Evolutionary conservation across 148 eudicot genomes (phyloP).

Genomic region (Drosera capensis): DNA sequence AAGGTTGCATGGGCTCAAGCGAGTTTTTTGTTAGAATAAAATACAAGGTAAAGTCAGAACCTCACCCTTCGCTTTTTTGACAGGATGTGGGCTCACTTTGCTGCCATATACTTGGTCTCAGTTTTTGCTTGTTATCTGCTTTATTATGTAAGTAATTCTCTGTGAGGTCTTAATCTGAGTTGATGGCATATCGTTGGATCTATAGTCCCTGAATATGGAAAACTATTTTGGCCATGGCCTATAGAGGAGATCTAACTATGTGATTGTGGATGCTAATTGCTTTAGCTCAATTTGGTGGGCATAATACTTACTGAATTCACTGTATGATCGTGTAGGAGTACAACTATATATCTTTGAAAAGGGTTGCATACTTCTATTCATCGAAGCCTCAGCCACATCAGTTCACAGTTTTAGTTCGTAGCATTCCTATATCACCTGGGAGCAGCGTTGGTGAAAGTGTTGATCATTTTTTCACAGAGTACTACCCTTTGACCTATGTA

Average conservation of each 20-base stretch:
- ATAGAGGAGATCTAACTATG: too few species aligned
- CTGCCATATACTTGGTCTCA: slow-evolving; percentile 10
- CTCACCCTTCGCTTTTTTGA: slow-evolving; percentile 1
- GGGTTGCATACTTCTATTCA: slow-evolving; percentile 26
- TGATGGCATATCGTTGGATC: too few species aligned
- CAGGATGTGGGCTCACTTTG: slow-evolving; percentile 12
- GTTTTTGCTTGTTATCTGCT: slow-evolving; percentile 8
- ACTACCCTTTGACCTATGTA: slow-evolving; percentile 29
- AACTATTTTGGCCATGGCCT: too few species aligned
- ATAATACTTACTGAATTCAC: slow-evolving; percentile 1
- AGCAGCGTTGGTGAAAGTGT: slow-evolving; percentile 25
- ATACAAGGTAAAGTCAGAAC: neutral
- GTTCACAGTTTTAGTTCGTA: slow-evolving; percentile 30
- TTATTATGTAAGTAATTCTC: slow-evolving; percentile 4
- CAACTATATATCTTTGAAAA: slow-evolving; percentile 24
- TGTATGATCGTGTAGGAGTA: slow-evolving; percentile 24
- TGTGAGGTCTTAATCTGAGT: neutral
- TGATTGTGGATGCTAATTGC: too few species aligned
- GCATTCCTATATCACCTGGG: slow-evolving; percentile 29
- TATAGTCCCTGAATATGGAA: too few species aligned
- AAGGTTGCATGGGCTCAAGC: too few species aligned
- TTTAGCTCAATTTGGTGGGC: too few species aligned
- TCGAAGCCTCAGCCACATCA: slow-evolving; percentile 34
- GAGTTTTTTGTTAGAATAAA: neutral
- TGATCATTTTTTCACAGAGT: slow-evolving; percentile 24